These are phyloP conservation scores for Leptographium procerum DNA, from an alignment of 2,329 filamentous ascomycete species.

Conservation along the genomic window DNA sequence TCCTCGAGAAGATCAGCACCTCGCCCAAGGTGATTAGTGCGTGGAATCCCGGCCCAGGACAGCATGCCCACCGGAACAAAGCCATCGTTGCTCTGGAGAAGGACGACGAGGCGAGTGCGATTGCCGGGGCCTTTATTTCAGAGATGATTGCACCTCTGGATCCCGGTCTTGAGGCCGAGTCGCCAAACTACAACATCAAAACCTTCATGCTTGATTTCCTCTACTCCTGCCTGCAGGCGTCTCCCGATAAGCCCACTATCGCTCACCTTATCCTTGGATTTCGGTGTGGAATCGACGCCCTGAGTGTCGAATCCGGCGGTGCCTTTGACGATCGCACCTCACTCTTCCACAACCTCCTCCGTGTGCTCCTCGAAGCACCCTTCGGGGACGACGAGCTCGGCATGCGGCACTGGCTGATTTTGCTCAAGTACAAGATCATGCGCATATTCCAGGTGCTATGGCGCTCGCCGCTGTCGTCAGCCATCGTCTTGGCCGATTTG, in stretches of 20 bases:
- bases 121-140: constrained; percentile 59
- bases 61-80: constrained; percentile 62
- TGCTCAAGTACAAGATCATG: constrained; percentile 56
- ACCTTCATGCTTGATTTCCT: constrained; percentile 77
- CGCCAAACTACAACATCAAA: constrained; percentile 70
- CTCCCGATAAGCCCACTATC: constrained; percentile 68
- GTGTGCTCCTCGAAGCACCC: constrained; percentile 59
- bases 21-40: constrained; percentile 70
- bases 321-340: constrained; percentile 62
- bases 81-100: constrained; percentile 81
- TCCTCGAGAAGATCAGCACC: constrained; percentile 77
- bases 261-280: constrained; percentile 89
- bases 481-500: constrained; percentile 66
- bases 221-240: constrained; percentile 64
- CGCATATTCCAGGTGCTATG: constrained; percentile 72
- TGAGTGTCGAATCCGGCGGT: constrained; percentile 57
- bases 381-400: constrained; percentile 45
- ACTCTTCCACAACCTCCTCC: constrained; percentile 72
- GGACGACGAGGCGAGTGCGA: constrained; percentile 67
- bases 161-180: constrained; percentile 55
- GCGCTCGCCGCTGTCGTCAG: constrained; percentile 67
- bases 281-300: constrained; percentile 56
- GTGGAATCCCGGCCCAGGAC: constrained; percentile 49
- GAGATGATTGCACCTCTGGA: constrained; percentile 62
- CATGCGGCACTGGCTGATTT: constrained; percentile 57